A percentile compares a stretch with the other conserved stretches of the same genome.
These are phyloP conservation scores for Dichotomopilus funicola DNA, from an alignment of 2,329 filamentous ascomycete genomes.

Conservation along the genomic window DNA sequence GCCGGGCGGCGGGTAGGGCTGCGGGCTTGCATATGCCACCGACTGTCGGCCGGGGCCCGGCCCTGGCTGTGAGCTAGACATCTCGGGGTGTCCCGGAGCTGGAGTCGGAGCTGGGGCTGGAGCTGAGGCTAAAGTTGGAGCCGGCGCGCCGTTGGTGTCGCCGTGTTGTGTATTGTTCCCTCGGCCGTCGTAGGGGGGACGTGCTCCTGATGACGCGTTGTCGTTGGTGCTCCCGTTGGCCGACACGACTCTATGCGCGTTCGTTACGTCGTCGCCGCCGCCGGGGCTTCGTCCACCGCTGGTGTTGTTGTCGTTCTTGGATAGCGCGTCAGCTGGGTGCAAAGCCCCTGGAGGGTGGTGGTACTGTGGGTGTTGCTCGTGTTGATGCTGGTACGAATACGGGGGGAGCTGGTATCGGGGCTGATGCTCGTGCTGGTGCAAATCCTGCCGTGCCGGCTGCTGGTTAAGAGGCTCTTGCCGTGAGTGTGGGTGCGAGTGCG, in stretches of 20 bases:
- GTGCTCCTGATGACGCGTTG: constrained; percentile 14
- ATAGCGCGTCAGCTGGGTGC: too few relatives aligned
- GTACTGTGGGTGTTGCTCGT: constrained; percentile 7
- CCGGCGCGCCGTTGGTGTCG: constrained; percentile 16
- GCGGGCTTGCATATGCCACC: constrained; percentile 21
- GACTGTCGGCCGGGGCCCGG: constrained; percentile 22
- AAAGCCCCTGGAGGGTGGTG: constrained; percentile 1
- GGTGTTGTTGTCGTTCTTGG: too few relatives aligned
- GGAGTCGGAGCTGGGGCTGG: too few relatives aligned
- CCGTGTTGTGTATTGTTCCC: constrained; percentile 19
- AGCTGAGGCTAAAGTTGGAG: constrained; percentile 1
- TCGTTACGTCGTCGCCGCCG: constrained; percentile 14
- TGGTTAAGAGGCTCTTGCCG: constrained; percentile 8
- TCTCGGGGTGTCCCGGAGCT: constrained; percentile 9
- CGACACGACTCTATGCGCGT: constrained; percentile 15
- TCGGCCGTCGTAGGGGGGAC: constrained; percentile 6
- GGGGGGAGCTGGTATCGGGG: constrained; percentile 13
- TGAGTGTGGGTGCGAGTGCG: constrained; percentile 12
- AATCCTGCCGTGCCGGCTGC: constrained; percentile 9
- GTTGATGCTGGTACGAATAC: constrained; percentile 5
- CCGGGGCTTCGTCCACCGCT: constrained; percentile 6
- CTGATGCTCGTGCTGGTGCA: constrained; percentile 17
- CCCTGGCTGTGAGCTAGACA: constrained; percentile 24
- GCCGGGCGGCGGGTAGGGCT: constrained; percentile 20
- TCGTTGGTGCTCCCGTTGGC: constrained; percentile 11